These are phyloP conservation scores for Pseudoneurospora amorphoporcata DNA, from an alignment of 495 filamentous ascomycete species.

Conservation along the genomic window DNA sequence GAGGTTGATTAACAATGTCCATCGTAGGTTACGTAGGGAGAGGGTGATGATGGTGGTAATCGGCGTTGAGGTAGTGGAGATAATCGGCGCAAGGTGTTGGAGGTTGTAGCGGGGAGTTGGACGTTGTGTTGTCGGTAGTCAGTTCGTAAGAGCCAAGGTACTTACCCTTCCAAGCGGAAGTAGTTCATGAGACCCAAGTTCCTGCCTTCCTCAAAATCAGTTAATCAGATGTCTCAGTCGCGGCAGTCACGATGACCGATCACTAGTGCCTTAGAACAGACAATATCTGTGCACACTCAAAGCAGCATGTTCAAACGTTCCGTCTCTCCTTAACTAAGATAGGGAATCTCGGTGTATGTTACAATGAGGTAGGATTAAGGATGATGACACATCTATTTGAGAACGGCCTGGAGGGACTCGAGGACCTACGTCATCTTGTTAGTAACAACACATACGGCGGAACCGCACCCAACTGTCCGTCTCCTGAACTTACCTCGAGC, in stretches of 20 bases:
- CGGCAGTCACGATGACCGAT: not conserved
- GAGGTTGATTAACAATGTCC: not conserved
- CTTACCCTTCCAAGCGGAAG: not conserved
- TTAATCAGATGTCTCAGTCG: not conserved
- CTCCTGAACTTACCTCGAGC: conserved; percentile 62
- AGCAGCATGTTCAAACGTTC: conserved; percentile 10
- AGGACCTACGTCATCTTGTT: conserved; percentile 19
- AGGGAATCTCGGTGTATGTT: conserved; percentile 25
- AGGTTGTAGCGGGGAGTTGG: not conserved
- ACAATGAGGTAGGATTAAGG: conserved; percentile 12
- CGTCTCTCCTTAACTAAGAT: conserved; percentile 17
- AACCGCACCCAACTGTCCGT: not conserved
- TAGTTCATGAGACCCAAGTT: not conserved
- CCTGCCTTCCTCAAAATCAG: not conserved
- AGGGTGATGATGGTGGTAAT: not conserved
- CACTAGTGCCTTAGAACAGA: not conserved
- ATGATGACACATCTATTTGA: conserved; percentile 50
- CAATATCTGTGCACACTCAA: conserved; percentile 2
- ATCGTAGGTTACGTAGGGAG: not conserved
- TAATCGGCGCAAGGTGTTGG: not conserved
- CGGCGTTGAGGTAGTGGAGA: too few species aligned
- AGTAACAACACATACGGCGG: not conserved
- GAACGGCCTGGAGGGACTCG: conserved; percentile 56
- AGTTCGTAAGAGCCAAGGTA: not conserved
- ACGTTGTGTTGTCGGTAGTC: not conserved